These are phyloP conservation scores for Fonsecaea monophora DNA, from an alignment of 2,329 filamentous ascomycete genomes.

Conservation along the genomic window DNA sequence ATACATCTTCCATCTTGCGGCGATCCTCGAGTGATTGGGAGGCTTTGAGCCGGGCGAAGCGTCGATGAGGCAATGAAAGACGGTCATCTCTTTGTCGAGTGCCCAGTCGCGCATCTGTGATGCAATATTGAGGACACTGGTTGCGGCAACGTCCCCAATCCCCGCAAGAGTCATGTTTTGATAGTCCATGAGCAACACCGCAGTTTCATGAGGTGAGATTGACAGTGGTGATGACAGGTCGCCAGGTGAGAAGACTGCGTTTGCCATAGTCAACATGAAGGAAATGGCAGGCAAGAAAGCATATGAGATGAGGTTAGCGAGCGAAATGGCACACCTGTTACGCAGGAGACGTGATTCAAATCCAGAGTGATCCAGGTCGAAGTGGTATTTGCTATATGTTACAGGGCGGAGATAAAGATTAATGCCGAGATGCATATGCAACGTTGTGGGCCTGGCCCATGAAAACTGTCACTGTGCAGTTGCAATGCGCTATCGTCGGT, in stretches of 20 bases:
- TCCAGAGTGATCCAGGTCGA: background rate
- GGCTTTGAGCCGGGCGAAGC: conserved; percentile 36
- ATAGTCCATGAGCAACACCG: conserved; percentile 45
- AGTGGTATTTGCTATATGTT: background rate
- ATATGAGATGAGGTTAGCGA: background rate
- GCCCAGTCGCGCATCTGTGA: conserved; percentile 42
- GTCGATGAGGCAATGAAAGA: conserved; percentile 43
- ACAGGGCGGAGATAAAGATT: background rate
- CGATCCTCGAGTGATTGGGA: conserved; percentile 39
- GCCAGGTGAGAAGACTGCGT: conserved; percentile 17
- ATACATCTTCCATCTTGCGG: conserved; percentile 25
- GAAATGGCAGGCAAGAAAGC: background rate
- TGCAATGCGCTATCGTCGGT: background rate
- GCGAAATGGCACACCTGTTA: background rate
- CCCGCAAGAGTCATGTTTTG: conserved; percentile 39
- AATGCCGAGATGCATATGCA: conserved; percentile 7
- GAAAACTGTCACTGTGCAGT: background rate
- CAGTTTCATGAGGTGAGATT: conserved; percentile 42
- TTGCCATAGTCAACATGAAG: background rate
- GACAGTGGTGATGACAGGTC: conserved; percentile 35
- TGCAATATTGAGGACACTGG: conserved; percentile 37
- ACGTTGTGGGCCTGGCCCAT: background rate
- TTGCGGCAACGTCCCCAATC: conserved; percentile 27
- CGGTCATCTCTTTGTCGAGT: conserved; percentile 40
- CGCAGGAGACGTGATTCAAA: background rate